Evolutionary conservation across 768 basidiomycete genomes (phyloP).

Genomic region (Thelephora ganbajun): DNA sequence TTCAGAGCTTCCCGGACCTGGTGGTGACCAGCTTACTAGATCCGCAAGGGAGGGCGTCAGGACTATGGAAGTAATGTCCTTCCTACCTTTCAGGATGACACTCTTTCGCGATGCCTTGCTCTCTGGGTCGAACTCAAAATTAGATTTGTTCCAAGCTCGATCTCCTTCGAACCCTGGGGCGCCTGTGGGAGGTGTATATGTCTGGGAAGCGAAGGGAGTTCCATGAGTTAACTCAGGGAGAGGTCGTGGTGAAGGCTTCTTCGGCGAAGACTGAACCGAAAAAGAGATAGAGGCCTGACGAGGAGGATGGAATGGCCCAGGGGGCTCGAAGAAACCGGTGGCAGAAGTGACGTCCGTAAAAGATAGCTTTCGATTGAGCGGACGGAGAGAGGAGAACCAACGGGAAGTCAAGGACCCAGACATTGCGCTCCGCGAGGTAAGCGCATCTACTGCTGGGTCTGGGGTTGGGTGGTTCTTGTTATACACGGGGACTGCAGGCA

Average conservation of each 20-base stretch:
- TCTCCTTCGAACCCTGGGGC: constrained; percentile 72
- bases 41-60: constrained; percentile 41
- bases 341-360: neutral
- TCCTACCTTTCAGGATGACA: constrained; percentile 40
- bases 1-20: neutral
- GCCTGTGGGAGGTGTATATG: constrained; percentile 36
- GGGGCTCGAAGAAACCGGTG: neutral
- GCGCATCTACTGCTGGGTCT: too few species aligned
- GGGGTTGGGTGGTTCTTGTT: too few species aligned
- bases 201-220: constrained; percentile 35
- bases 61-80: constrained; percentile 37
- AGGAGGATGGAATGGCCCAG: neutral
- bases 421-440: neutral
- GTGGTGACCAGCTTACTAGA: constrained; percentile 29
- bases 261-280: neutral
- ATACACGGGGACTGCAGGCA: neutral
- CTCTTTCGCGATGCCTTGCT: constrained; percentile 25
- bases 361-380: neutral
- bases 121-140: constrained; percentile 20
- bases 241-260: neutral
- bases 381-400: neutral
- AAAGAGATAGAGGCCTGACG: neutral
- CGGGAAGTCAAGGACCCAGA: neutral
- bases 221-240: constrained; percentile 22
- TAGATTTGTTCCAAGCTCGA: constrained; percentile 53